Evolutionary conservation across 352 stramenopile genomes (phyloP).

Genomic region (Globisporangium yorkense): DNA sequence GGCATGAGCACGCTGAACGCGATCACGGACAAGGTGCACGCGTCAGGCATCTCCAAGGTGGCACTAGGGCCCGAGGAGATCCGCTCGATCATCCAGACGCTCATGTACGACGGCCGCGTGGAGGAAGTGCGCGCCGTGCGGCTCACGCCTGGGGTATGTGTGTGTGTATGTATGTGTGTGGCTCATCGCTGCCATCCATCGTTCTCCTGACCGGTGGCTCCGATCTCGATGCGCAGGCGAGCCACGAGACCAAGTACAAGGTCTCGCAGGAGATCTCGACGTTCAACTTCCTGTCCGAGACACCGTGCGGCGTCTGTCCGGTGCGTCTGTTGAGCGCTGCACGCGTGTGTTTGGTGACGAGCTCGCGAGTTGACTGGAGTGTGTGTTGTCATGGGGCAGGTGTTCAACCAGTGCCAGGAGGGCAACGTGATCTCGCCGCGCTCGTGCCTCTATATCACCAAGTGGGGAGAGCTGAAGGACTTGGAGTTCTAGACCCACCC

Average conservation of each 20-base stretch:
- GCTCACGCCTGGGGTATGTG: constrained; percentile 65
- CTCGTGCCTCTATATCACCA: constrained; percentile 89
- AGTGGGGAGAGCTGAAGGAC: constrained; percentile 89
- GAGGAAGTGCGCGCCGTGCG: constrained; percentile 85
- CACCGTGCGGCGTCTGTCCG: constrained; percentile 85
- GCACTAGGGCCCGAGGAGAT: constrained; percentile 89
- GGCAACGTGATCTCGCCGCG: constrained; percentile 88
- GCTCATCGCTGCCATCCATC: neutral
- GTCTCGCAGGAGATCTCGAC: constrained; percentile 82
- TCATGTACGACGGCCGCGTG: constrained; percentile 90
- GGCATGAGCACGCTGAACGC: constrained; percentile 84
- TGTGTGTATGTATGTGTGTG: neutral
- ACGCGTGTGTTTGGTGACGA: neutral
- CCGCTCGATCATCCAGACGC: constrained; percentile 88
- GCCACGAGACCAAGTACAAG: constrained; percentile 85
- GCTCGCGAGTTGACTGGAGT: neutral
- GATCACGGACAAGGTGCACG: constrained; percentile 88
- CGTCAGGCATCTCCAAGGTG: constrained; percentile 88
- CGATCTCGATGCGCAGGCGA: constrained; percentile 25
- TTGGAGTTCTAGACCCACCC: constrained; percentile 55
- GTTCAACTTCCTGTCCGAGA: constrained; percentile 87
- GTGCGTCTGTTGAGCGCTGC: constrained; percentile 26
- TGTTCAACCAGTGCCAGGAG: constrained; percentile 89
- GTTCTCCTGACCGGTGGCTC: neutral
- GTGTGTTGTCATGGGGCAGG: constrained; percentile 25